Conservation (phyloP, 2,329 filamentous ascomycete genomes). For the Aspergillus arachidicola region DNA sequence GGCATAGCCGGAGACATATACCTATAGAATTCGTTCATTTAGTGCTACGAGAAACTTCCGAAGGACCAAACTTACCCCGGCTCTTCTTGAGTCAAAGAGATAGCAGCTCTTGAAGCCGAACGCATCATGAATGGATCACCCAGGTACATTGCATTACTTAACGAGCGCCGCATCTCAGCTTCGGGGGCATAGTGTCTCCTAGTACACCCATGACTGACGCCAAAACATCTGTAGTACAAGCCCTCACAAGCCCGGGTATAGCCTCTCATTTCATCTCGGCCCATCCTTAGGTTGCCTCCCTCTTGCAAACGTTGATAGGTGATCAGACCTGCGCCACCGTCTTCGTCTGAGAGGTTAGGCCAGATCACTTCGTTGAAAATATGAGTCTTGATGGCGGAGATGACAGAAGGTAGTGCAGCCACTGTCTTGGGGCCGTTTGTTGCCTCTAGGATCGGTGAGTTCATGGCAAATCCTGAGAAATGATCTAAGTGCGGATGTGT, state of each 20-base stretch:
- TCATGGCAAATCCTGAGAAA: constrained; percentile 86
- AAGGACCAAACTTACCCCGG: constrained; percentile 28
- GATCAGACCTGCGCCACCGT: constrained; percentile 87
- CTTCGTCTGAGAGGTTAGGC: constrained; percentile 96
- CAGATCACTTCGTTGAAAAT: constrained; percentile 98
- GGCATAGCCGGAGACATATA: not conserved
- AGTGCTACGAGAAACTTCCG: not conserved
- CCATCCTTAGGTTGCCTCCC: constrained; percentile 81
- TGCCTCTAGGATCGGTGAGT: constrained; percentile 83
- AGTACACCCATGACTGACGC: constrained; percentile 88
- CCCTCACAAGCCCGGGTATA: constrained; percentile 89
- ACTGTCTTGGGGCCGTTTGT: constrained; percentile 78
- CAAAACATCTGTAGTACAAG: constrained; percentile 83
- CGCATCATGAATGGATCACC: constrained; percentile 16
- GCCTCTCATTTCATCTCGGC: constrained; percentile 75
- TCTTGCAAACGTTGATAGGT: constrained; percentile 88
- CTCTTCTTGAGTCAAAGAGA: not conserved
- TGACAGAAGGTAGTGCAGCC: constrained; percentile 84
- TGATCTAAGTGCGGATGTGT: constrained; percentile 98
- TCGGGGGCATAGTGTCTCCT: constrained; percentile 59
- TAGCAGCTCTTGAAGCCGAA: not conserved
- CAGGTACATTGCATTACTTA: constrained; percentile 1
- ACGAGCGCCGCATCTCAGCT: constrained; percentile 28
- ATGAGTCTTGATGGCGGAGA: constrained; percentile 86
- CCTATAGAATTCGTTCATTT: not conserved